These are phyloP conservation scores for Knufia fluminis DNA, from an alignment of 2,329 filamentous ascomycete species.

Conservation along the genomic window DNA sequence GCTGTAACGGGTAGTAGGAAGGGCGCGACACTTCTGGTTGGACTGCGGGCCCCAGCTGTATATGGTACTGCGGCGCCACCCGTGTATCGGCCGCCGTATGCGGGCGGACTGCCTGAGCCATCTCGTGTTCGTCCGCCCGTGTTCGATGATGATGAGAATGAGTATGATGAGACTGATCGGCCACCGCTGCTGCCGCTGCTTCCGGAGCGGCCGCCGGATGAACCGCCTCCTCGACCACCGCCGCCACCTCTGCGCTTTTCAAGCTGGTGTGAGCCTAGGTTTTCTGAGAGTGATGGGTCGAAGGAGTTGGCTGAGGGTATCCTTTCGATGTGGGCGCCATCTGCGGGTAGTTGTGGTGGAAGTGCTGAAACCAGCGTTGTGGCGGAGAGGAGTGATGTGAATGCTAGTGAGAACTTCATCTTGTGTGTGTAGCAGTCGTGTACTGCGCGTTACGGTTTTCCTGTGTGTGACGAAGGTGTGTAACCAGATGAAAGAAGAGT, in stretches of 20 bases:
- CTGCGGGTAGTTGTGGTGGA: conserved; percentile 8
- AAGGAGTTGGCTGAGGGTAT: neutral
- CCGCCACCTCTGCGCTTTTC: conserved; percentile 22
- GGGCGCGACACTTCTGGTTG: conserved; percentile 39
- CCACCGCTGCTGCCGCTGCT: conserved; percentile 13
- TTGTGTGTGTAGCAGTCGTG: neutral
- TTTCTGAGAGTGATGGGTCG: conserved; percentile 5
- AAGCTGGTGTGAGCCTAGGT: conserved; percentile 15
- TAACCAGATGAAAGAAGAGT: too few species aligned
- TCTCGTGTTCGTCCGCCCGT: conserved; percentile 25
- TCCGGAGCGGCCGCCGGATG: conserved; percentile 10
- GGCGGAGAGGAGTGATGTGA: conserved; percentile 1
- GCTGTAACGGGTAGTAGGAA: conserved; percentile 40
- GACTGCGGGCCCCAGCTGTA: conserved; percentile 35
- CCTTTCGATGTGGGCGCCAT: neutral
- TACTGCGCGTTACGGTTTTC: neutral
- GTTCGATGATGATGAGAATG: conserved; percentile 22
- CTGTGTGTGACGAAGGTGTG: neutral
- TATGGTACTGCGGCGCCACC: conserved; percentile 47
- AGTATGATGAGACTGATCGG: conserved; percentile 15
- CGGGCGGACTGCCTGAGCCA: conserved; percentile 35
- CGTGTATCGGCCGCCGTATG: conserved; percentile 46
- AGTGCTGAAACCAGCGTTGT: conserved; percentile 12
- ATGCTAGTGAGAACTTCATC: conserved; percentile 1
- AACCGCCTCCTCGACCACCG: conserved; percentile 7